Evolutionary conservation across 805 yeast species (phyloP).

Genomic region (Lipomyces oligophaga): DNA sequence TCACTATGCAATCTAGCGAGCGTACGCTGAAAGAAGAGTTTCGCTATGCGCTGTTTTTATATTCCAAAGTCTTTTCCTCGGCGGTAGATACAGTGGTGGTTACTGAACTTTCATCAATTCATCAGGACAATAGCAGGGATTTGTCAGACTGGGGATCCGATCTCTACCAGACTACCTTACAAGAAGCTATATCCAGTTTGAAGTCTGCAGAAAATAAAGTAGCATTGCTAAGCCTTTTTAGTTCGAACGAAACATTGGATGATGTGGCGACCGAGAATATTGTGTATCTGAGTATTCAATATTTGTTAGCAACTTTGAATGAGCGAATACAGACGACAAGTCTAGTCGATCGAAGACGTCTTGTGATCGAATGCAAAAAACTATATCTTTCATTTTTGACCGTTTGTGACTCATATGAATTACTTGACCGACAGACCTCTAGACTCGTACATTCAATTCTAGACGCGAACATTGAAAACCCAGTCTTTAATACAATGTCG

Average conservation of each 20-base stretch:
- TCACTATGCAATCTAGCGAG: too few relatives aligned
- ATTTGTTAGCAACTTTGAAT: conserved; percentile 48
- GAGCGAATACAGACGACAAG: conserved; percentile 32
- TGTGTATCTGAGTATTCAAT: conserved; percentile 51
- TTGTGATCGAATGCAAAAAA: conserved; percentile 14
- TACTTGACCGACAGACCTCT: conserved; percentile 6
- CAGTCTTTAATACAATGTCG: conserved; percentile 10
- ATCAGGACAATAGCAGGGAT: not conserved
- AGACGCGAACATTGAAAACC: conserved; percentile 16
- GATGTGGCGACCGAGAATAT: conserved; percentile 65
- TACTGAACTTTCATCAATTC: not conserved
- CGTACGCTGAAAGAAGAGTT: conserved; percentile 23
- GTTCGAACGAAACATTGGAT: conserved; percentile 64
- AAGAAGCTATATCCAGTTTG: conserved; percentile 10
- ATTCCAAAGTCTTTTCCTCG: conserved; percentile 8
- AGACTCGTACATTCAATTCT: conserved; percentile 6
- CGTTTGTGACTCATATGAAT: conserved; percentile 18
- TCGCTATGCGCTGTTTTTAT: conserved; percentile 13
- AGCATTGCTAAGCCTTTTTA: conserved; percentile 55
- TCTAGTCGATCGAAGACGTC: conserved; percentile 11
- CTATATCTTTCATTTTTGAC: conserved; percentile 16
- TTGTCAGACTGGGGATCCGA: conserved; percentile 10
- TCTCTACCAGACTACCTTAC: conserved; percentile 9
- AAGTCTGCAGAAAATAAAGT: conserved; percentile 6
- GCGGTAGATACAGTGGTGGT: conserved; percentile 1